Evolutionary conservation across 2,329 filamentous ascomycete genomes (phyloP).

Genomic region (Byssothecium circinans): DNA sequence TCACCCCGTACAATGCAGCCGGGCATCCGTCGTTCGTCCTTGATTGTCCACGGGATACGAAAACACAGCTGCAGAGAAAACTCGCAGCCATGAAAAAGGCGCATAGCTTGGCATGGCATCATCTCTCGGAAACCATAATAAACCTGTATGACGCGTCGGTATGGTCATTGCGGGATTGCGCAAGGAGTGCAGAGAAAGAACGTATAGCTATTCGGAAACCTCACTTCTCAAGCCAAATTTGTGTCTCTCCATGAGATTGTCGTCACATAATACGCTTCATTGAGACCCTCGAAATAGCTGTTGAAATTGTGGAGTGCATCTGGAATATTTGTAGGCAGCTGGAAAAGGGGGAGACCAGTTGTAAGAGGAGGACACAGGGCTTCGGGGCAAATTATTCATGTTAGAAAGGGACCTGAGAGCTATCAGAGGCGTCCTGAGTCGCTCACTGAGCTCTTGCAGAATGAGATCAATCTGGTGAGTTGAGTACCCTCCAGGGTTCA

Average conservation of each 20-base stretch:
- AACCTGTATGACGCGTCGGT: constrained; percentile 8
- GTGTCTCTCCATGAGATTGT: constrained; percentile 5
- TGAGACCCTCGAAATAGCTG: constrained; percentile 9
- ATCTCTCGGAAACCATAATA: constrained; percentile 2
- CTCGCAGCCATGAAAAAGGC: neutral
- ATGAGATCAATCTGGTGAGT: constrained; percentile 9
- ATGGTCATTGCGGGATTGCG: constrained; percentile 9
- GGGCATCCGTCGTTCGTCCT: neutral
- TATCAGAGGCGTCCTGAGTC: constrained; percentile 6
- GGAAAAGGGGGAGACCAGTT: neutral
- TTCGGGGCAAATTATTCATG: neutral
- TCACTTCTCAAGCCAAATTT: constrained; percentile 1
- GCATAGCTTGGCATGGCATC: neutral
- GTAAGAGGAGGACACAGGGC: neutral
- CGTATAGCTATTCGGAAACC: neutral
- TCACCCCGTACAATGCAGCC: neutral
- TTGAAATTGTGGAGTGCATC: constrained; percentile 6
- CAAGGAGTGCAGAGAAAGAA: constrained; percentile 6
- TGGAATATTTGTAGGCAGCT: neutral
- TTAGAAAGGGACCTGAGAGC: constrained; percentile 1
- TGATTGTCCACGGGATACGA: neutral
- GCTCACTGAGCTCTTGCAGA: constrained; percentile 3
- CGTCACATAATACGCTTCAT: constrained; percentile 8
- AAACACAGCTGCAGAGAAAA: neutral
- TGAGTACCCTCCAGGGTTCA: neutral